A percentile compares a stretch with the other conserved stretches of the same genome.
These are phyloP conservation scores for Alternaria metachromatica DNA, from an alignment of 2,329 filamentous ascomycete species.

Conservation along the genomic window DNA sequence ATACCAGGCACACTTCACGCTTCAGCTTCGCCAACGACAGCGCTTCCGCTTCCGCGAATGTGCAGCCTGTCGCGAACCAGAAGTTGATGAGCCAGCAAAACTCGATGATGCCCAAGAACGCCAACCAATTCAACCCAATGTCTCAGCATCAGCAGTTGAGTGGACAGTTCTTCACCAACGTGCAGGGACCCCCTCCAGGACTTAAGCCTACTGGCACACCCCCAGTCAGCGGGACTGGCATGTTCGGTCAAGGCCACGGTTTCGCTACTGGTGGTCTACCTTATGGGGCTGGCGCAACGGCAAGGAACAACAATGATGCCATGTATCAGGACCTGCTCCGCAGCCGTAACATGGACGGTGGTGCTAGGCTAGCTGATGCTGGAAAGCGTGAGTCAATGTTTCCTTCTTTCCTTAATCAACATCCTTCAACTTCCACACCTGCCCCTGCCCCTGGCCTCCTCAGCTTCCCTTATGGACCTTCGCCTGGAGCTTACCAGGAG, in stretches of 20 bases:
- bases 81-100: conserved; percentile 84
- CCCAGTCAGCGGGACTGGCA: conserved; percentile 76
- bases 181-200: conserved; percentile 92
- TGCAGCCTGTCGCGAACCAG: conserved; percentile 80
- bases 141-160: conserved; percentile 61
- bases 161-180: conserved; percentile 80
- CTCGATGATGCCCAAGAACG: conserved; percentile 75
- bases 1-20: conserved; percentile 82
- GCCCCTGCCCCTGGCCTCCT: conserved; percentile 90
- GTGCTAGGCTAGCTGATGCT: conserved; percentile 78
- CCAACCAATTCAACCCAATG: conserved; percentile 58
- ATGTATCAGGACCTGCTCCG: conserved; percentile 80
- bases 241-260: conserved; percentile 88
- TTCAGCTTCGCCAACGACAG: conserved; percentile 86
- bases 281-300: conserved; percentile 65
- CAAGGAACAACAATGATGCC: conserved; percentile 79
- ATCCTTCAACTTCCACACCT: conserved; percentile 80
- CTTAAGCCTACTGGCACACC: conserved; percentile 95
- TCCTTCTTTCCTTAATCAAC: conserved; percentile 89
- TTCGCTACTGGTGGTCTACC: conserved; percentile 74
- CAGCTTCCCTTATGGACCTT: conserved; percentile 88
- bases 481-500: conserved; percentile 87
- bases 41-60: conserved; percentile 64
- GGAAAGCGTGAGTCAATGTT: conserved; percentile 99
- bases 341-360: conserved; percentile 65